These are phyloP conservation scores for Lichtheimia corymbifera DNA, from an alignment of 371 early-diverging fungal genomes.

Conservation along the genomic window DNA sequence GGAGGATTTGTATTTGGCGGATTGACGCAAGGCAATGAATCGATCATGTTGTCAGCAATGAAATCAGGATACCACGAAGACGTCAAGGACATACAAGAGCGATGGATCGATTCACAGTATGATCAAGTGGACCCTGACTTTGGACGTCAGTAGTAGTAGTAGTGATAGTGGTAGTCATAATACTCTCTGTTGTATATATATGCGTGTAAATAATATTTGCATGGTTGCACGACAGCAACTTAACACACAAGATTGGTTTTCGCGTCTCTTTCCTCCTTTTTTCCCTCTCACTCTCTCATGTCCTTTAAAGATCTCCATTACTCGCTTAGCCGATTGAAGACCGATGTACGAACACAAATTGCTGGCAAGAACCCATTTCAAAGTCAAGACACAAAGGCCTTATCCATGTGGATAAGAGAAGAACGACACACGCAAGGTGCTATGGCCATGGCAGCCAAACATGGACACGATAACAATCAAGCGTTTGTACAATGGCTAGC, in stretches of 20 bases:
- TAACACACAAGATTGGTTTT: too few species aligned
- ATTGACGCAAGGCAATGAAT: slow-evolving; percentile 77
- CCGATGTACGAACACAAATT: slow-evolving; percentile 34
- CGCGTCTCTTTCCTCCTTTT: too few species aligned
- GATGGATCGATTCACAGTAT: slow-evolving; percentile 50
- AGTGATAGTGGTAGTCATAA: background rate
- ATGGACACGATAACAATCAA: slow-evolving; percentile 35
- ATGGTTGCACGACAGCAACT: slow-evolving; percentile 2
- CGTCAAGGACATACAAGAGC: slow-evolving; percentile 66
- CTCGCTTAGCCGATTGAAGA: slow-evolving; percentile 30
- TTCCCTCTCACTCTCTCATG: slow-evolving; percentile 11
- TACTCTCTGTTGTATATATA: background rate
- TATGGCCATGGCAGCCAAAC: slow-evolving; percentile 30
- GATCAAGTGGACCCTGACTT: background rate
- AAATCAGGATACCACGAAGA: slow-evolving; percentile 51
- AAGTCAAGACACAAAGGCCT: slow-evolving; percentile 35
- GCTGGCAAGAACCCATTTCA: slow-evolving; percentile 43
- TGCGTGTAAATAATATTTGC: background rate
- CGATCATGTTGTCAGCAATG: slow-evolving; percentile 71
- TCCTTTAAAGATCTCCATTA: slow-evolving; percentile 43
- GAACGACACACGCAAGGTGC: slow-evolving; percentile 36
- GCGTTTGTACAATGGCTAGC: slow-evolving; percentile 31
- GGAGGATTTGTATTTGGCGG: slow-evolving; percentile 92
- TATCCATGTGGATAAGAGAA: slow-evolving; percentile 45
- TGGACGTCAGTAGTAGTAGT: background rate